Evolutionary conservation across 495 filamentous ascomycete genomes (phyloP), one percentile per base, ranked within the genome.

Genomic region (Tuber aestivum): DNA sequence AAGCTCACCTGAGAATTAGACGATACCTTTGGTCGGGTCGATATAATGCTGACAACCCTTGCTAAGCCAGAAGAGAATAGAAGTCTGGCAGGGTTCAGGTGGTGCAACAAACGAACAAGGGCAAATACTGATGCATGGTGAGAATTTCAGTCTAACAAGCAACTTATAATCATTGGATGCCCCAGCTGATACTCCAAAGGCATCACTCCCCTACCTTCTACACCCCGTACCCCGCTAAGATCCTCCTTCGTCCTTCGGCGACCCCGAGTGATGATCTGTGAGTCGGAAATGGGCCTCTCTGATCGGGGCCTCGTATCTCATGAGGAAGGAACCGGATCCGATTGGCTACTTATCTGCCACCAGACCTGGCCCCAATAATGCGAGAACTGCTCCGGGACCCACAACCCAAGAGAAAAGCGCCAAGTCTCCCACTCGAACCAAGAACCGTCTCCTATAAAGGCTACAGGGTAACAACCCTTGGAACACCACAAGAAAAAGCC

Each of bases 91-190:
- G 56, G 56, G 27, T 65, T 65, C 56, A 12, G 56, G 27, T 65
- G 56, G 27, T 35, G 12, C 56, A 32, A 32, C 27, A 35, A 65
- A 32, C 27, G 27, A 32, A 35, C 56, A 65, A 65, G 27, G 56
- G 56, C 56, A 65, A 35, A 65, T 65, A 65, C 20, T 65, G 27
- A 65, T 65, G 56, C 56, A 65, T 65, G 56, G 56, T 65, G 27
- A 65, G 56, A 65, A 65, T 35, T 61, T 61, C 56, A 18, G 27
- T 65, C 56, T 65, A 65, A 20, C 50, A 61, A 4, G 32, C 27
- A 20, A 65, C 27, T 35, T 65, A 35, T 35, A 65, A 65, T 35
- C 56, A 65, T 65, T 65, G 56, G 56, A 3, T 35, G 27, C 14
- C 14, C 56, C 27, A 35, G 56, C 56, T 65, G 56, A 65, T 65